Evolutionary conservation across 768 basidiomycete genomes (phyloP), one percentile per base, ranked within the genome.

Genomic region (Mycena amicta): DNA sequence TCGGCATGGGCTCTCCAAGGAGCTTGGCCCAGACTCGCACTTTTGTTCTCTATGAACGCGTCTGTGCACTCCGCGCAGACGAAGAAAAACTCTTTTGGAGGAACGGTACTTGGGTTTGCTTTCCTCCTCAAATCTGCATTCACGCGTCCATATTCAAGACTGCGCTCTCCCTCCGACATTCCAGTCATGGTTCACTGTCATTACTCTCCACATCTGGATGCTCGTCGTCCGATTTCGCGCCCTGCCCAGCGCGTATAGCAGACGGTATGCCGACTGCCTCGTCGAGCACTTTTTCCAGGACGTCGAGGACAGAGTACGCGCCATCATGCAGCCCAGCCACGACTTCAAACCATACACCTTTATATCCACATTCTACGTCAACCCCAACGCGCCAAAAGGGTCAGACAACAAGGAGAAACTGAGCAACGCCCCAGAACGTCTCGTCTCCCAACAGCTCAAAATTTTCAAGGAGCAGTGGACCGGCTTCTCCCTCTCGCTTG

Each of bases 211-310:
- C 73, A 78, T 98, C 49, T 95, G 95, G 90, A 79, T 98, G 63
- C 84, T 95, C 50, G 89, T 89, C 18, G 90, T 92, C 53, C 90
- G 95, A 23, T 81, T 97, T 11, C 92, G 96, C 22, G 86, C 91
- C 0, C 84, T 98, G 12, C 93, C 88, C 2, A 68, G 75, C 15
- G 80, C 83, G 1, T 80, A 89, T 53, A 91, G 90, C 23, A 75
- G 76, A 63, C 70, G 82, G 59, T 90, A 90, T 75, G 80, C 89
- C 63, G 90, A 95, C 73, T 90, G 80, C 5, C 79, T 98, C 59
- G 81, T 97, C 61, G 94, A 96, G 71, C 94, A 97, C 75, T 97
- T 95, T 77, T 98, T 98, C 79, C 77, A 93, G 63, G 93, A 98
- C 70, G 83, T 93, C 61, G 96, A 98, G 69, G 90, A 92, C 68